Percentiles rank a stretch among this genome's conserved stretches.
Conservation (phyloP, 495 filamentous ascomycete genomes). For the Massariosphaeria phaeospora region DNA sequence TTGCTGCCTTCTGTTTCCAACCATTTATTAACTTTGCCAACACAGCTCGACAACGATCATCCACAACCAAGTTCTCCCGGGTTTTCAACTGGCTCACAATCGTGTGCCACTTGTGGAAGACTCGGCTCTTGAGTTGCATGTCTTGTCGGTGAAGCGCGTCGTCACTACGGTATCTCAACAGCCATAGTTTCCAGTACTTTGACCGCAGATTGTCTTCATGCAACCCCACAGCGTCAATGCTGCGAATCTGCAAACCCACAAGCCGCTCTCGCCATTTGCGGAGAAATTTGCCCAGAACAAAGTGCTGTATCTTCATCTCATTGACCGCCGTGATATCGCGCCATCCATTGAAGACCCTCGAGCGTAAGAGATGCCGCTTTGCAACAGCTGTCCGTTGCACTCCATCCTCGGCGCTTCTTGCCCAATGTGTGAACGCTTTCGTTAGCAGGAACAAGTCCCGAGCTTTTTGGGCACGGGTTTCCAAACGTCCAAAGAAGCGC, state of each 20-base stretch:
- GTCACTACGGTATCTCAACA: conserved; percentile 50
- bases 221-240: conserved; percentile 43
- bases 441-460: conserved; percentile 62
- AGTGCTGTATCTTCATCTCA: conserved; percentile 60
- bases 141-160: conserved; percentile 49
- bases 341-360: conserved; percentile 75
- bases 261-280: conserved; percentile 50
- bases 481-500: conserved; percentile 57
- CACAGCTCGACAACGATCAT: conserved; percentile 11
- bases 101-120: conserved; percentile 27
- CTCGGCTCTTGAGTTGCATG: conserved; percentile 18
- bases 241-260: conserved; percentile 36
- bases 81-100: conserved; percentile 17
- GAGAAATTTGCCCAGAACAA: conserved; percentile 55
- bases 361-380: conserved; percentile 61
- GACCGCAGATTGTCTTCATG: conserved; percentile 46
- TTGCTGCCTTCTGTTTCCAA: conserved; percentile 6
- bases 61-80: conserved; percentile 13
- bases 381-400: conserved; percentile 55
- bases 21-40: conserved; percentile 2
- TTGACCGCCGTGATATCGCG: conserved; percentile 67
- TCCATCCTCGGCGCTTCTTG: conserved; percentile 56
- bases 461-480: conserved; percentile 56
- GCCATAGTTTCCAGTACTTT: conserved; percentile 53
- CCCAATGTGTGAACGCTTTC: conserved; percentile 73